A percentile compares a stretch with the other conserved stretches of the same genome.
Evolutionary conservation across 441 rosid species (phyloP).

Genomic region (Euphorbia celastroides): DNA sequence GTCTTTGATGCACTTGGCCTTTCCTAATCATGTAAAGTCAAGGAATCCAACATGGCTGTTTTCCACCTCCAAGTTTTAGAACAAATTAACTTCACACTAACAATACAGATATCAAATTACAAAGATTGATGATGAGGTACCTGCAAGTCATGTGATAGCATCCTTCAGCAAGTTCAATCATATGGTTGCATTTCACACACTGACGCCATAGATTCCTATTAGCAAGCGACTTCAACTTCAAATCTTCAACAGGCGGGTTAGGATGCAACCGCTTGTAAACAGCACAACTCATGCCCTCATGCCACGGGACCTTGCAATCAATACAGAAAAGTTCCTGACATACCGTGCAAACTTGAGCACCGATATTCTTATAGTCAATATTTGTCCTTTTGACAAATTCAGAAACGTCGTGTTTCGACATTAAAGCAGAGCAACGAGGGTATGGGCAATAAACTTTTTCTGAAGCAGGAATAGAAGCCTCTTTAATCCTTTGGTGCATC

Average conservation of each 20-base stretch:
- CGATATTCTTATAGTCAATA: constrained; percentile 28
- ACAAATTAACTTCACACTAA: neutral
- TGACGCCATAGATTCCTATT: constrained; percentile 54
- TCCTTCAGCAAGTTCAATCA: constrained; percentile 65
- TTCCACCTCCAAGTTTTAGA: neutral
- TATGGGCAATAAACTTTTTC: constrained; percentile 80
- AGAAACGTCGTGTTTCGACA: constrained; percentile 54
- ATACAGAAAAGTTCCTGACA: constrained; percentile 61
- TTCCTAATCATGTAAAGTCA: neutral
- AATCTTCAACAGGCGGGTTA: constrained; percentile 38
- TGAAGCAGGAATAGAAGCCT: constrained; percentile 53
- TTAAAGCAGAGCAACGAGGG: constrained; percentile 71
- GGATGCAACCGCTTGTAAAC: constrained; percentile 37
- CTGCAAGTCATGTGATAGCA: constrained; percentile 85
- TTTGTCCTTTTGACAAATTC: constrained; percentile 25
- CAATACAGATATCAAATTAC: neutral
- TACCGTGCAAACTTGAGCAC: constrained; percentile 57
- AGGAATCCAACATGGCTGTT: neutral
- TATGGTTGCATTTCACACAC: constrained; percentile 59
- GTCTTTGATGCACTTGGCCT: too few relatives aligned
- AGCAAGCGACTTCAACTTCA: constrained; percentile 51
- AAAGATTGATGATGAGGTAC: constrained; percentile 25
- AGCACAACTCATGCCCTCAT: constrained; percentile 33
- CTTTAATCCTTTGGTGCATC: constrained; percentile 48
- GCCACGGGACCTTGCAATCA: constrained; percentile 82